Evolutionary conservation across 2,329 filamentous ascomycete genomes (phyloP), one percentile per base, ranked within the genome.

Genomic region (Dactylonectria macrodidyma): DNA sequence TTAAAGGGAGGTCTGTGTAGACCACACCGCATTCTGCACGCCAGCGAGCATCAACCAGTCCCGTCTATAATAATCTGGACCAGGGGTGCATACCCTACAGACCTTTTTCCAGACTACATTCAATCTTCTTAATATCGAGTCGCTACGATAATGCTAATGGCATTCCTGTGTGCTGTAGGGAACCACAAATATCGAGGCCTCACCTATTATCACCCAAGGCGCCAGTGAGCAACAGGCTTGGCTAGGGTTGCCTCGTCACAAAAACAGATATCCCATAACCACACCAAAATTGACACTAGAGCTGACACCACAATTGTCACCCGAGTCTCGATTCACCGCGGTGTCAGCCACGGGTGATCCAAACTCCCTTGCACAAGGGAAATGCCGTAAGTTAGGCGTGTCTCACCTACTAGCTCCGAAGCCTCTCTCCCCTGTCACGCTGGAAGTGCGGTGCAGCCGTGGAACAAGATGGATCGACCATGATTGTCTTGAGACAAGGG

Each of bases 401-500:
- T 67, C 60, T 67, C 60, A 67, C 38, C 26, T 51, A 33, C 26
- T 30, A 30, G 26, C 59, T 22, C 64, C 54, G 22, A 46, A 59
- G 51, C 34, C 19, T 55, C 38, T 38, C 24, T 22, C 64, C 47
- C 44, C 44, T 56, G 50, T 65, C 51, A 47, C n/a, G 41, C 46
- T 19, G 57, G 8, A 44, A 26, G 52, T 66, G 41, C 26, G 44
- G 48, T 36, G 51, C 56, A 36, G 56, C 48, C 44, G 65, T 67
- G 51, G 56, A 60, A 67, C 65, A 57, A 38, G 44, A 65, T n/a
- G 9, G 38, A 50, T 30, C 30, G 50, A 30, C 59, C 50, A 62
- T 61, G 51, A 65, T 60, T 64, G 63, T 64, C 47, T 62, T 65
- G 46, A 65, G 65, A 65, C 65, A 68, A 36, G 33, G 44, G 52